Evolutionary conservation across 1,284 basidiomycete species (phyloP).

Genomic region (Meripilus lineatus): DNA sequence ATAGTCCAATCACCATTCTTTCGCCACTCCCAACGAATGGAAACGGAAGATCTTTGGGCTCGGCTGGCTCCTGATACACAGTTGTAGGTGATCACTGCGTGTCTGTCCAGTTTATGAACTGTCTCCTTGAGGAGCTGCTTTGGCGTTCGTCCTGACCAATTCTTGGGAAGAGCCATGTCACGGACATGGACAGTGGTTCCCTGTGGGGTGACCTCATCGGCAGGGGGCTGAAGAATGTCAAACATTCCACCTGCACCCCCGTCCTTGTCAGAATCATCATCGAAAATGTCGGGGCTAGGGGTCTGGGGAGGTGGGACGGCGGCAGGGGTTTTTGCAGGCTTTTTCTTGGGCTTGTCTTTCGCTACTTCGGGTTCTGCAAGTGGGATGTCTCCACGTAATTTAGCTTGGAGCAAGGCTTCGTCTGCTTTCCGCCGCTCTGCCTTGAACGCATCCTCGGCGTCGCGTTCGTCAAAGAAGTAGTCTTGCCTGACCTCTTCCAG

Average conservation of each 20-base stretch:
- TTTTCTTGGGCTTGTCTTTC: conserved; percentile 16
- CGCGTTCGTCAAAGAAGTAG: conserved; percentile 73
- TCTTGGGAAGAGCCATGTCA: conserved; percentile 78
- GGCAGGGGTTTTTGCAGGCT: conserved; percentile 8
- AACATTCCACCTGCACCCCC: conserved; percentile 68
- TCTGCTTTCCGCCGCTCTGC: conserved; percentile 53
- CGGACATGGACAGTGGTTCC: conserved; percentile 62
- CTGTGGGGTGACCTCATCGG: conserved; percentile 42
- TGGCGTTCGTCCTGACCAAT: conserved; percentile 73
- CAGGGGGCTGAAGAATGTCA: conserved; percentile 70
- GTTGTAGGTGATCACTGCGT: conserved; percentile 69
- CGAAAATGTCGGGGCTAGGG: conserved; percentile 42
- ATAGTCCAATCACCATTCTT: conserved; percentile 73
- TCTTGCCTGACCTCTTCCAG: conserved; percentile 56
- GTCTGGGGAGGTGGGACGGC: conserved; percentile 4
- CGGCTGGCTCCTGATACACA: conserved; percentile 63
- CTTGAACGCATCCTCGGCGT: conserved; percentile 59
- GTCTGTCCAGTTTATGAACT: conserved; percentile 64
- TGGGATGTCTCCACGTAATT: conserved; percentile 39
- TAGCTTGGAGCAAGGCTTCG: conserved; percentile 45
- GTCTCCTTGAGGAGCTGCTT: conserved; percentile 65
- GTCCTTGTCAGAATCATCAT: conserved; percentile 45
- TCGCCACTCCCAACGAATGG: conserved; percentile 67
- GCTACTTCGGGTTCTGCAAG: conserved; percentile 2
- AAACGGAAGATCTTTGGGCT: conserved; percentile 67